Conservation (phyloP, 2,329 filamentous ascomycete genomes). For the Penicillium corylophilum region DNA sequence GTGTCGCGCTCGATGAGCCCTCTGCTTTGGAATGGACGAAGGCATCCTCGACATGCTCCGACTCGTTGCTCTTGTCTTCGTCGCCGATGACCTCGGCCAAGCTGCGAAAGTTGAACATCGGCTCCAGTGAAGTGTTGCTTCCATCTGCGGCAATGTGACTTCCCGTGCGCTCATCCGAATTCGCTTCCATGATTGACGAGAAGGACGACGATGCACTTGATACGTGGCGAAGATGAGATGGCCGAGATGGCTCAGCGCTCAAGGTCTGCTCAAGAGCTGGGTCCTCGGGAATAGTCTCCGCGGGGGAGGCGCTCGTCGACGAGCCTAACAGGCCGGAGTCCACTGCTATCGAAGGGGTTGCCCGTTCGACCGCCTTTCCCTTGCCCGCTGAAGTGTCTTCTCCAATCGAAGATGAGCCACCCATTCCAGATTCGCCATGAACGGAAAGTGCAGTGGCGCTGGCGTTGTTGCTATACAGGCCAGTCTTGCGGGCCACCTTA, state of each 20-base stretch:
- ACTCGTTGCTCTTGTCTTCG: constrained; percentile 51
- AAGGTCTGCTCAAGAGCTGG: constrained; percentile 39
- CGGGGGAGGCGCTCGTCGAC: constrained; percentile 2
- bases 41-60: constrained; percentile 41
- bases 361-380: constrained; percentile 68
- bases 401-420: constrained; percentile 37
- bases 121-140: constrained; percentile 60
- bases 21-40: constrained; percentile 18
- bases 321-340: constrained; percentile 12
- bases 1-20: constrained; percentile 23
- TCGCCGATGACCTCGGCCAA: constrained; percentile 79
- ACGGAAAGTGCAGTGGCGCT: constrained; percentile 63
- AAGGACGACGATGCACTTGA: constrained; percentile 83
- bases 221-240: constrained; percentile 75
- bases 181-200: constrained; percentile 71
- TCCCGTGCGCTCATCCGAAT: constrained; percentile 38
- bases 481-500: constrained; percentile 65
- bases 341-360: constrained; percentile 26
- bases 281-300: constrained; percentile 19
- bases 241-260: constrained; percentile 55
- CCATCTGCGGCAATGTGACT: constrained; percentile 53
- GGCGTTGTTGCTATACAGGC: constrained; percentile 53
- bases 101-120: constrained; percentile 89
- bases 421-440: constrained; percentile 34
- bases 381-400: constrained; percentile 52